Percentiles rank a stretch among this genome's conserved stretches.
phyloP scores from a whole-genome alignment of 192 early-diverging fungal genomes.

The Podila epicladia region DNA sequence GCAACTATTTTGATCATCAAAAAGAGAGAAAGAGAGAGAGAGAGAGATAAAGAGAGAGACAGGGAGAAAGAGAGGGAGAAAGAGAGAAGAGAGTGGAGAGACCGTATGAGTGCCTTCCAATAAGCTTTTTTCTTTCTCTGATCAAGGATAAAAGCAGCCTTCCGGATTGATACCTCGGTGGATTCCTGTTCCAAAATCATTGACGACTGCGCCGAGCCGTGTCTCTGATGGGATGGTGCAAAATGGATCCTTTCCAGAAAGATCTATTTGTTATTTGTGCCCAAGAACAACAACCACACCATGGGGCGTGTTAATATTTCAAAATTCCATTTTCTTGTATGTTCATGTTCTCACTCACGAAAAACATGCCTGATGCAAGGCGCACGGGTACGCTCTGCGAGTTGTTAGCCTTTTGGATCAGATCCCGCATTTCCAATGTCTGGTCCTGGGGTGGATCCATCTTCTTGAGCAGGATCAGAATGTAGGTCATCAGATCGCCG shows the following conservation, averaged over 20 bases:
- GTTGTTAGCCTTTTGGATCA: conserved; percentile 59
- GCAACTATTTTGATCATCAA: conserved; percentile 58
- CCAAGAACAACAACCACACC: background rate
- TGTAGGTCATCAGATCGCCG: conserved; percentile 81
- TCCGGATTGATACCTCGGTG: conserved; percentile 66
- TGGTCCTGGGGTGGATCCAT: conserved; percentile 43
- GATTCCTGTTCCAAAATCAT: conserved; percentile 76
- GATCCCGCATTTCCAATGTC: conserved; percentile 62
- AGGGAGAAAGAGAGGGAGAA: too few species aligned
- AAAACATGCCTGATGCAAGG: conserved; percentile 62
- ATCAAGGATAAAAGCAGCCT: background rate
- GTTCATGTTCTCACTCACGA: background rate
- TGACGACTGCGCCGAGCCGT: conserved; percentile 72
- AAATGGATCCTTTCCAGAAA: conserved; percentile 88
- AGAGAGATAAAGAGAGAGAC: too few species aligned
- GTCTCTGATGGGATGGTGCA: conserved; percentile 84
- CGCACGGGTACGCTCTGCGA: conserved; percentile 67
- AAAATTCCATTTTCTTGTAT: background rate
- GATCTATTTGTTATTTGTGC: conserved; percentile 52
- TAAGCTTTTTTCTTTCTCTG: background rate
- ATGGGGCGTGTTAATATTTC: background rate
- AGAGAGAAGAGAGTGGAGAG: too few species aligned
- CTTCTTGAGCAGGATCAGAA: conserved; percentile 70
- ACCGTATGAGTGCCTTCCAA: background rate
- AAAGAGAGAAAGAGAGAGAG: too few species aligned